These are phyloP conservation scores for Zygnema cylindricum DNA, from an alignment of 139 green algal species.

Conservation along the genomic window DNA sequence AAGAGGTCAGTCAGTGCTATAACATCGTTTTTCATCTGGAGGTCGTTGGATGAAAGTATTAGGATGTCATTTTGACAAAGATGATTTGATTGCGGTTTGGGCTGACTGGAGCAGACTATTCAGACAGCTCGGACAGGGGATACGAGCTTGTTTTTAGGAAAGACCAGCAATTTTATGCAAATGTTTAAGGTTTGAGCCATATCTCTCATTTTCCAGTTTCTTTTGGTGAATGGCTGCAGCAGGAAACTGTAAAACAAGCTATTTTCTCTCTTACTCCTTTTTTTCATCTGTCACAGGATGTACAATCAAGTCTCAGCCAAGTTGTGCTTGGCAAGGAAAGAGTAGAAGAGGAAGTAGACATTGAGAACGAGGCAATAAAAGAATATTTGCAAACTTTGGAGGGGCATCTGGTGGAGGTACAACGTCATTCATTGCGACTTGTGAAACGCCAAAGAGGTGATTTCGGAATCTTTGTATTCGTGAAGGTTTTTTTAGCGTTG, in stretches of 20 bases:
- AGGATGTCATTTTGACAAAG: too few relatives aligned
- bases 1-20: too few relatives aligned
- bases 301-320: conserved; percentile 44
- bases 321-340: conserved; percentile 57
- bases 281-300: conserved; percentile 36
- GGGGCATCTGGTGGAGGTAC: conserved; percentile 81
- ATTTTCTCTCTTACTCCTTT: too few relatives aligned
- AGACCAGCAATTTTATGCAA: conserved; percentile 35
- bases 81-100: too few relatives aligned
- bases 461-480: too few relatives aligned
- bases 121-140: background rate
- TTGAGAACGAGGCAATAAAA: conserved; percentile 74
- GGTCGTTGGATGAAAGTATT: too few relatives aligned
- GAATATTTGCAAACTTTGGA: conserved; percentile 87
- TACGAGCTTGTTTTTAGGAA: background rate
- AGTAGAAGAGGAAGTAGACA: conserved; percentile 65
- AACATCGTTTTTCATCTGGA: too few relatives aligned
- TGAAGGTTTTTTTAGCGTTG: too few relatives aligned
- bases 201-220: background rate
- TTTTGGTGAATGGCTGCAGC: background rate
- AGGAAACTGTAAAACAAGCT: background rate
- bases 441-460: conserved; percentile 61
- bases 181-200: conserved; percentile 41
- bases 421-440: conserved; percentile 76
- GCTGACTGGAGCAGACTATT: background rate